Evolutionary conservation across 2,329 filamentous ascomycete genomes (phyloP), one percentile per base, ranked within the genome.

Genomic region (Exophiala spinifera): DNA sequence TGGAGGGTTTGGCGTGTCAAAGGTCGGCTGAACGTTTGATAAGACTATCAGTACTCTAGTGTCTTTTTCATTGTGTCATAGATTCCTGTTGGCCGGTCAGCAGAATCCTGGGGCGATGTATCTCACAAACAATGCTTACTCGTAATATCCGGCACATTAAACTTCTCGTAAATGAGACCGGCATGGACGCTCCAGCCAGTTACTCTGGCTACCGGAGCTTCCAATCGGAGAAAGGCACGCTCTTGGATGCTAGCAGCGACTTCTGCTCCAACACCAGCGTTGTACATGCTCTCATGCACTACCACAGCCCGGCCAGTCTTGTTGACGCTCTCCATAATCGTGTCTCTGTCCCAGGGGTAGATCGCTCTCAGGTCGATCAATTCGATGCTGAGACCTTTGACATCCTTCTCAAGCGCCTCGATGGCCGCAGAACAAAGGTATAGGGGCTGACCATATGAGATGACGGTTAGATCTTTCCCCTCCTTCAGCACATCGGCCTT

Each of bases 271-370:
- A 96, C 82, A 13, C 91, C 91, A 5, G 88, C 88, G 65, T 95
- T 96, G 60, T 91, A 80, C 87, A 94, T 95, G 53, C 89, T 86
- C 73, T 96, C 91, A 67, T 96, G 91, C 5, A 96, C 91, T 1
- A 96, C 86, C 51, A 96, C 81, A 36, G 88, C 90, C 56, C 89
- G 76, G 0, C 91, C 91, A 0, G 91, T 96, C 76, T 94, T 95
- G 64, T 81, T 83, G 13, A 95, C 91, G 61, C 91, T 96, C 49
- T 86, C 76, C 56, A 95, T 77, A 1, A 96, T 81, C 0, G 87
- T 88, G 67, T 86, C 79, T 65, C 89, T 83, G 69, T 96, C 91
- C 91, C 91, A 96, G 0, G 91, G 91, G 66, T 95, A 96, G 48
- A 96, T 79, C 0, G 91, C 95, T 53, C 91, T 80, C 53, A 96